phyloP scores from a whole-genome alignment of 2,329 filamentous ascomycete species.

The Diaporthe ampelina region DNA sequence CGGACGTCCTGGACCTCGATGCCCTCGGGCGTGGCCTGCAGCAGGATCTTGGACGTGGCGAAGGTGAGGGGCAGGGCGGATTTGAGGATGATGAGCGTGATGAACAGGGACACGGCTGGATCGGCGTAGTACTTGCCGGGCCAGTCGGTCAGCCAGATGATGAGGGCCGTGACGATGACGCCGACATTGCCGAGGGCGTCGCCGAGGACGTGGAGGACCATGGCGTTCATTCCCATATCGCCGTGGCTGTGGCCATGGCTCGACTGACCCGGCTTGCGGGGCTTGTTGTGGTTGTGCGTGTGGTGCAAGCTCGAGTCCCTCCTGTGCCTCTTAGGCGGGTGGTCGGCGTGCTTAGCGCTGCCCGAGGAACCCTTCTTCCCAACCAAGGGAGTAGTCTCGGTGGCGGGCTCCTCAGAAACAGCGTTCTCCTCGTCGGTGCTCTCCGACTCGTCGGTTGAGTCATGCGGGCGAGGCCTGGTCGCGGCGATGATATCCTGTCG shows the following conservation, averaged over 20 bases:
- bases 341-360: constrained; percentile 47
- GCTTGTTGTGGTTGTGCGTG: constrained; percentile 85
- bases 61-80: constrained; percentile 84
- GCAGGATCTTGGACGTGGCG: constrained; percentile 86
- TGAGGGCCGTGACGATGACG: constrained; percentile 84
- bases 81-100: constrained; percentile 83
- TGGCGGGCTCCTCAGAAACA: constrained; percentile 48
- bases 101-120: constrained; percentile 91
- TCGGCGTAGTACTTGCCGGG: constrained; percentile 89
- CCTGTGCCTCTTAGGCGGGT: constrained; percentile 52
- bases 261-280: constrained; percentile 72
- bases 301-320: constrained; percentile 72
- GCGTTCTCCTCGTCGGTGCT: constrained; percentile 41
- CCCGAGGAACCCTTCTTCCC: constrained; percentile 41
- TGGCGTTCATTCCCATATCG: constrained; percentile 95
- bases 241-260: constrained; percentile 83
- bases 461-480: constrained; percentile 72
- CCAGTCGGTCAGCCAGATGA: constrained; percentile 93
- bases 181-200: constrained; percentile 90
- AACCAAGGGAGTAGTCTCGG: constrained; percentile 58
- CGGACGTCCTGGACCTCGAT: constrained; percentile 92
- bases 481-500: constrained; percentile 92
- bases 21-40: constrained; percentile 93
- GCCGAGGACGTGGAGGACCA: constrained; percentile 82
- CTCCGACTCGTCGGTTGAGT: constrained; percentile 40